phyloP scores from a whole-genome alignment of 352 stramenopile species.

The Pythium vanterpoolii region DNA sequence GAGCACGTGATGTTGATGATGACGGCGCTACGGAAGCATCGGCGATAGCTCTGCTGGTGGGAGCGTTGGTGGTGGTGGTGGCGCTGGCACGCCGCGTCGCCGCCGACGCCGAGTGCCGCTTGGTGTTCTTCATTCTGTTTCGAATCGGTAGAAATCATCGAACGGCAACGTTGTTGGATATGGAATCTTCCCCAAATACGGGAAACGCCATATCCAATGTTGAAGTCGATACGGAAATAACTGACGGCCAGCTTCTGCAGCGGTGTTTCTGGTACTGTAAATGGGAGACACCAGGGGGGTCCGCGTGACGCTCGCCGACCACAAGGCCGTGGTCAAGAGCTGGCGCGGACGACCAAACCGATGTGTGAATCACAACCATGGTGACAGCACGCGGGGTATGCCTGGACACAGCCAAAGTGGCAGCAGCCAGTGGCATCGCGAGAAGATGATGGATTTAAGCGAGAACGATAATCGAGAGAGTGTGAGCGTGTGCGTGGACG shows the following conservation, averaged over 20 bases:
- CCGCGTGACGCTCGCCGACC: slow-evolving; percentile 1
- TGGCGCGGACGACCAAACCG: slow-evolving; percentile 5
- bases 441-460: background rate
- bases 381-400: background rate
- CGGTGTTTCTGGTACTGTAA: background rate
- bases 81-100: background rate
- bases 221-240: background rate
- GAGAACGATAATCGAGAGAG: background rate
- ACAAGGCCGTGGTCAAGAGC: slow-evolving; percentile 21
- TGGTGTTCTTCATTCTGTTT: slow-evolving; percentile 11
- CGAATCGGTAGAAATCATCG: slow-evolving; percentile 8
- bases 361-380: background rate
- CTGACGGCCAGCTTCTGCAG: background rate
- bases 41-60: background rate
- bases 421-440: background rate
- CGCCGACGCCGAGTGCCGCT: background rate
- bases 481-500: background rate
- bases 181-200: background rate
- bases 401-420: background rate
- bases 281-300: background rate
- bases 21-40: background rate
- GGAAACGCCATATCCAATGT: background rate
- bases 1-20: no score
- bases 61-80: background rate
- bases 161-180: slow-evolving; percentile 11